Percentiles rank a stretch among this genome's conserved stretches.
Evolutionary conservation across 116 monocot genomes (phyloP).

Genomic region (Iris pallida): DNA sequence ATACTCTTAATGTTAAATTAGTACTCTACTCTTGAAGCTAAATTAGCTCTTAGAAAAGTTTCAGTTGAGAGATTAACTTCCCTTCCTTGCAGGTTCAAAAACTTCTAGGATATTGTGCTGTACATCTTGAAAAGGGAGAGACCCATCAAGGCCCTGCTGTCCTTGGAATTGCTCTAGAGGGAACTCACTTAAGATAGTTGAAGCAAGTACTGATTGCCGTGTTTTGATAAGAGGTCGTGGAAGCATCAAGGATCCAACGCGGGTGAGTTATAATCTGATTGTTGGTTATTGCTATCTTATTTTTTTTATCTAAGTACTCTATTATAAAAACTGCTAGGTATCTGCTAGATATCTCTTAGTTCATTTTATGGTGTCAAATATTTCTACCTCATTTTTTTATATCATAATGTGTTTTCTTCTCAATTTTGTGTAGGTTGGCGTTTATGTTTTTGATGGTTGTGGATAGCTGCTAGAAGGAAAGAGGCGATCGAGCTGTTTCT

Average conservation of each 20-base stretch:
- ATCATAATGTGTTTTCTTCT: too few relatives aligned
- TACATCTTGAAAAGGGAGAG: constrained; percentile 89
- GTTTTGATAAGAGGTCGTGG: constrained; percentile 80
- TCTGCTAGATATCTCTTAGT: too few relatives aligned
- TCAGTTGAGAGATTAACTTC: background rate
- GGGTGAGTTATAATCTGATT: constrained; percentile 52
- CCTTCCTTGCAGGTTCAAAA: constrained; percentile 62
- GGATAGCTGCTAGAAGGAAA: too few relatives aligned
- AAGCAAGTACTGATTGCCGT: constrained; percentile 75
- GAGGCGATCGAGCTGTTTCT: too few relatives aligned
- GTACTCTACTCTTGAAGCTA: background rate
- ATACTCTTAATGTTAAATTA: background rate
- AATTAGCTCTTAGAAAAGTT: background rate
- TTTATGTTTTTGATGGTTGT: too few relatives aligned
- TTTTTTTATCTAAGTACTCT: too few relatives aligned
- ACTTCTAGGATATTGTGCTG: constrained; percentile 70
- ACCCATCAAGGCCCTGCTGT: constrained; percentile 91
- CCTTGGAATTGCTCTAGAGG: constrained; percentile 87
- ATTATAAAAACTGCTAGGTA: too few relatives aligned
- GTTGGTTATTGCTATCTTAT: background rate
- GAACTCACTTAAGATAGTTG: constrained; percentile 80
- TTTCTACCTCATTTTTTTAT: too few relatives aligned
- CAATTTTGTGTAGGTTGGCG: too few relatives aligned
- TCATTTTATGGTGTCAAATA: too few relatives aligned
- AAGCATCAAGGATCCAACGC: constrained; percentile 78